Base-by-base conservation (phyloP, 2,329 filamentous ascomycete genomes). In the Emmonsiellopsis sp. region DNA sequence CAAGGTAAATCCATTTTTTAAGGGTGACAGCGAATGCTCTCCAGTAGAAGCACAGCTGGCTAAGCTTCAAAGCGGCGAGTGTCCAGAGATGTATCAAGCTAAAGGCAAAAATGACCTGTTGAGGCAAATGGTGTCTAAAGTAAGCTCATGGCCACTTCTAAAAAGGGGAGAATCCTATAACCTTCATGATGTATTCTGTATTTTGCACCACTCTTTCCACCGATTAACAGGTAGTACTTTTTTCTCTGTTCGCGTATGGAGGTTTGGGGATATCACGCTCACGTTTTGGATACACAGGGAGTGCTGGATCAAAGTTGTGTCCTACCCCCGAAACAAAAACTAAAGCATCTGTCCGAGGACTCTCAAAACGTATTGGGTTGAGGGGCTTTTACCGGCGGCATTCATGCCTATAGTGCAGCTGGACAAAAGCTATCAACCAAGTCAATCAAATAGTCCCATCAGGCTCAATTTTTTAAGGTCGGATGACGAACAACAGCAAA, bases 1-100 rank as follows among this genome's bases (percentile, higher is more conserved):
- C 49, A 36, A 43, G 11, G 49, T 42, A 43, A 32, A 49, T 49
- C 47, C 47, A 49, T 37, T 36, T 49, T 10, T 37, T 49, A 8
- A 49, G 32, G n/a, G 6, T 21, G 13, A 49, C 32, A 27, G 21
- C 34, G 32, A 49, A 49, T n/a, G 32, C 1, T 33, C 47, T 49
- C 47, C 47, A 49, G 32, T 49, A 49, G 47, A 49, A 49, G 14
- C 32, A 49, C 6, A 49, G 47, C 27, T 49, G 47, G n/a, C 47
- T 49, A n/a, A 49, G 47, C 37, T 49, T 49, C 47, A 49, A 37
- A 36, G 47, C n/a, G 10, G 47, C 47, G 6, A 49, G 36, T 8
- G 32, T 32, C 47, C 47, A 49, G 10, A 49, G 27, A 33, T 49
- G 4, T 17, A 49, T 17, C n/a, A 49, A 49, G 6, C 2, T 36